Evolutionary conservation across 257 asterid genomes (phyloP), one percentile per base, ranked within the genome.

Genomic region (Solanum pimpinellifolium): DNA sequence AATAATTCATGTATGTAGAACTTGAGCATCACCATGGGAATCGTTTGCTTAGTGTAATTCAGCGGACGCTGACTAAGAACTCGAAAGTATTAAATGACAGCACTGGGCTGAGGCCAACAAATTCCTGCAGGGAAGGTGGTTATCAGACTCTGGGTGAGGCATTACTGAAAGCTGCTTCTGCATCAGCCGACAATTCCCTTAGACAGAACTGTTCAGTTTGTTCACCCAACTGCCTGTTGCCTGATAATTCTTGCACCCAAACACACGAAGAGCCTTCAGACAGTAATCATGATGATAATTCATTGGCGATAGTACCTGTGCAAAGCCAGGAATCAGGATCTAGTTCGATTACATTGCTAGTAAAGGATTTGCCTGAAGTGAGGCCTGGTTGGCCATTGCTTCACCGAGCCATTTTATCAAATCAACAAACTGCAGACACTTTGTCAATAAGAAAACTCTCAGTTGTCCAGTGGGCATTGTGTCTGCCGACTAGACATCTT

Each of bases 381-480:
- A 93, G 91, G 87, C 98, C 98, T n/a, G 99, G 99, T 70, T 97
- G 98, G 99, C 98, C 99, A 1, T 94, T 97, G 86, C 99, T 97
- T 76, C 92, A 93, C 88, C 94, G 91, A 60, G 91, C 94, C 60
- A 81, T 92, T n/a, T 60, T 90, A 16, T 83, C 93, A 29, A 92
- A 90, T 85, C 85, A 83, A 76, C 90, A 75, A 23, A 59, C 90
- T 23, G 65, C 91, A 9, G 75, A 86, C 76, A 89, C 83, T 87
- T 88, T 91, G 27, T 85, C 90, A 11, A 87, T 85, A 86, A 88
- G 92, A 83, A 91, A 92, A 81, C 89, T 94, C 31, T 95, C 99
- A 9, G 98, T 95, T 75, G 98, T 95, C 66, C 95, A 95, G 87
- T 95, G 98, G 99, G 98, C 95, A 23, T 85, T 97, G 94, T 88